Evolutionary conservation across 164 flowering plant genomes (phyloP), one percentile per base, ranked within the genome.

Genomic region (Protea cynaroides): DNA sequence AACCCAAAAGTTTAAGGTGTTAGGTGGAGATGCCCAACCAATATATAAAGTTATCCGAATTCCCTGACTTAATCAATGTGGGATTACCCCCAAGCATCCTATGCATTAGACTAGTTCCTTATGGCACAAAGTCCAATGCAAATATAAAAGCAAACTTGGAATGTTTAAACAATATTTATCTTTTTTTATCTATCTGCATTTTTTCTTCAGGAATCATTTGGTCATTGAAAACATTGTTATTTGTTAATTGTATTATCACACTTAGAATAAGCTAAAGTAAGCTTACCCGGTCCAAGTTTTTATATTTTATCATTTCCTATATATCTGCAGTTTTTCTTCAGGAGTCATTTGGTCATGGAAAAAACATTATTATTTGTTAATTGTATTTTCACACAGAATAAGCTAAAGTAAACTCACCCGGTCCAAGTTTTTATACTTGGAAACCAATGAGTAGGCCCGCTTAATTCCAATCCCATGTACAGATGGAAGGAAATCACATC

Each of bases 401-500:
- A 53, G 9, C 10, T 0, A 63, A 24, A 23, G 25, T 21, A 55
- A 29, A 19, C 83, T 81, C 75, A 82, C 86, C 71, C 88, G 76
- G 47, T 85, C 86, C 37, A 89, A 69, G 75, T 89, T 84, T 43
- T 75, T 82, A 63, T 89, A 86, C 72, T 85, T 86, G 36, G 92
- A 83, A 54, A 85, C 83, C 66, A 86, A 62, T 21, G 80, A 66
- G 73, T 89, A 66, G 65, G 93, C 90, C 66, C 76, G 82, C 59
- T 61, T 82, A 44, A 88, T 86, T 56, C 98, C 95, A 65, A 92
- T 88, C 66, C 91, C 90, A 51, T 79, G 88, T 59, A 88, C 70
- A 19, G 94, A 86, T 49, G 89, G 84, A 72, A 89, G 89, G 70
- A 92, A 92, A 78, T 89, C 97, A 72, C 96, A 86, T 34, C 94